Percentiles rank a stretch among this genome's conserved stretches.
Conservation (phyloP, 352 stramenopile genomes). For the Phytophthora idaei region DNA sequence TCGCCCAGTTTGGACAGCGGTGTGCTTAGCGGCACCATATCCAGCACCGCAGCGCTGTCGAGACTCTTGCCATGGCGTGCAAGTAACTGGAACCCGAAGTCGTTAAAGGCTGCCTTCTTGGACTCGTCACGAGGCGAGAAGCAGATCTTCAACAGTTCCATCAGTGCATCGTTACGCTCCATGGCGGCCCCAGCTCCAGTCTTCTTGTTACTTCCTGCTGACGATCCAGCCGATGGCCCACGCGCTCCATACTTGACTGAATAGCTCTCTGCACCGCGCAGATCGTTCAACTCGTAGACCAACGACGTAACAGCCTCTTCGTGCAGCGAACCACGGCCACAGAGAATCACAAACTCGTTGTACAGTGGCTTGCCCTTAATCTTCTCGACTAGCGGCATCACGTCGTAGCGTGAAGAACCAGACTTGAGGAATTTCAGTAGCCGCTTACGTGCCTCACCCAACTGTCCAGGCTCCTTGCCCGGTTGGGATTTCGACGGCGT, state of each 20-base stretch:
- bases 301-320: constrained; percentile 78
- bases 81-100: constrained; percentile 83
- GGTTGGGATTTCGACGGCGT: constrained; percentile 84
- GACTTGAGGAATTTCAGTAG: constrained; percentile 85
- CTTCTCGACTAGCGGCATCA: constrained; percentile 73
- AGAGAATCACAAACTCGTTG: constrained; percentile 88
- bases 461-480: constrained; percentile 69
- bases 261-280: constrained; percentile 84
- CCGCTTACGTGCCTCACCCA: constrained; percentile 80
- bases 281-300: constrained; percentile 82
- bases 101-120: constrained; percentile 79
- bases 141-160: constrained; percentile 81
- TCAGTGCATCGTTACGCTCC: constrained; percentile 71
- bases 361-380: constrained; percentile 76
- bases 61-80: constrained; percentile 80
- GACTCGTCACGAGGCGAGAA: constrained; percentile 81
- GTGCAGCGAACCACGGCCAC: constrained; percentile 77
- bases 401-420: constrained; percentile 79
- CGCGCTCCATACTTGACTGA: constrained; percentile 77
- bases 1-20: constrained; percentile 83
- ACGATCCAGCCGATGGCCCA: constrained; percentile 22
- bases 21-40: constrained; percentile 70
- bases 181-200: constrained; percentile 35
- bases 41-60: constrained; percentile 69
- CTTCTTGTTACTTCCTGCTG: constrained; percentile 41